phyloP scores from a whole-genome alignment of 2,329 filamentous ascomycete genomes.

The Helminthosporium solani region DNA sequence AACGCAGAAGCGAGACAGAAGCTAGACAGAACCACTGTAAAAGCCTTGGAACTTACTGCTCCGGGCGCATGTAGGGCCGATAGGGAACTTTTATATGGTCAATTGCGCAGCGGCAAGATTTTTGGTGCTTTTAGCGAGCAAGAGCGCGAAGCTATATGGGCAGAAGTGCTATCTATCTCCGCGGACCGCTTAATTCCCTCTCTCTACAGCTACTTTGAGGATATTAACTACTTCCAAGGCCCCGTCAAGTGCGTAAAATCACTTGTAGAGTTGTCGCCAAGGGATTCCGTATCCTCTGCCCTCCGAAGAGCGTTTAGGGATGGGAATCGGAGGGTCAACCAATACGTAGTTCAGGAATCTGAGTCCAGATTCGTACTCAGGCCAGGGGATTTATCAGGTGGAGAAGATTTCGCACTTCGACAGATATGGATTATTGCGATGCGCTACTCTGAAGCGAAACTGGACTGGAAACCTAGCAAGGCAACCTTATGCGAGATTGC shows the following conservation, averaged over 20 bases:
- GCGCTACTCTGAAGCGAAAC: constrained; percentile 9
- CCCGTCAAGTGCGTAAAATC: constrained; percentile 8
- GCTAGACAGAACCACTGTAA: constrained; percentile 16
- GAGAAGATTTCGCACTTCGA: constrained; percentile 5
- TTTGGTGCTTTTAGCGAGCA: constrained; percentile 8
- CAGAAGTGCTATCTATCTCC: constrained; percentile 7
- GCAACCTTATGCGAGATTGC: constrained; percentile 10
- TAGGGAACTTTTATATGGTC: constrained; percentile 9
- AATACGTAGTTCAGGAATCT: constrained; percentile 7
- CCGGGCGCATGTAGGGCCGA: constrained; percentile 4
- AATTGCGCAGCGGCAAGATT: constrained; percentile 8
- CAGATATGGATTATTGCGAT: constrained; percentile 10
- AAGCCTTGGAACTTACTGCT: constrained; percentile 7
- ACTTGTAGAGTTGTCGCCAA: constrained; percentile 7
- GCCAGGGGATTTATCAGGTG: constrained; percentile 4
- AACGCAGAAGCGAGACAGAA: constrained; percentile 27
- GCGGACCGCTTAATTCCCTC: constrained; percentile 7
- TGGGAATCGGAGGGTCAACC: constrained; percentile 1
- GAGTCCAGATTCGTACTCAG: constrained; percentile 4
- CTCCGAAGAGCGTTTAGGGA: constrained; percentile 7
- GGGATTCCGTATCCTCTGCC: constrained; percentile 5
- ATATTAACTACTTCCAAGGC: constrained; percentile 12
- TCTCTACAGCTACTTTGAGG: constrained; percentile 9
- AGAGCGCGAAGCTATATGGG: constrained; percentile 8
- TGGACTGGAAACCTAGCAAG: constrained; percentile 7